phyloP scores from a whole-genome alignment of 768 basidiomycete species.

The Podaxis sp. region DNA sequence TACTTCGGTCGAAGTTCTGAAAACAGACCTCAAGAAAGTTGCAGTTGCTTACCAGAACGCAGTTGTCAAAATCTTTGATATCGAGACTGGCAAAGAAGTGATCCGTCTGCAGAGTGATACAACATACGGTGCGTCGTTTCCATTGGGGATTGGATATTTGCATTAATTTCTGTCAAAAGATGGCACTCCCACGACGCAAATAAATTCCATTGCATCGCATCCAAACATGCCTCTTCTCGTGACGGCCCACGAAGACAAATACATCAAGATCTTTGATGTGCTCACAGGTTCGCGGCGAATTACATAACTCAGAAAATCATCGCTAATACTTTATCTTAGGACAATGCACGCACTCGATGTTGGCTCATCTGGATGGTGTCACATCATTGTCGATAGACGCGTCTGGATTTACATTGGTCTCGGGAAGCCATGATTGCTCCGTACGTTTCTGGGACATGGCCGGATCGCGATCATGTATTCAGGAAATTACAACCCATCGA shows the following conservation, averaged over 20 bases:
- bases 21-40: slow-evolving; percentile 78
- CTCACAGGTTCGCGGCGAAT: slow-evolving; percentile 55
- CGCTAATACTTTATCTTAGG: slow-evolving; percentile 34
- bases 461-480: slow-evolving; percentile 73
- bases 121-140: slow-evolving; percentile 44
- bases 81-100: slow-evolving; percentile 81
- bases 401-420: slow-evolving; percentile 82
- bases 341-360: slow-evolving; percentile 85
- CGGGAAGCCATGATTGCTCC: slow-evolving; percentile 91
- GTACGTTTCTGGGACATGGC: slow-evolving; percentile 93
- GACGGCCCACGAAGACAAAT: slow-evolving; percentile 91
- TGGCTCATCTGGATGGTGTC: slow-evolving; percentile 88
- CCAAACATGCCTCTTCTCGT: slow-evolving; percentile 86
- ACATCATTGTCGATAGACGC: slow-evolving; percentile 89
- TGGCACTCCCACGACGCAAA: slow-evolving; percentile 70
- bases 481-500: slow-evolving; percentile 87
- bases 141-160: neutral
- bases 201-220: slow-evolving; percentile 85
- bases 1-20: slow-evolving; percentile 80
- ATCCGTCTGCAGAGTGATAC: slow-evolving; percentile 55
- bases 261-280: slow-evolving; percentile 86
- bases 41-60: slow-evolving; percentile 90
- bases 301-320: neutral
- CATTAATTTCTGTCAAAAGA: slow-evolving; percentile 38
- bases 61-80: slow-evolving; percentile 85